Evolutionary conservation across 169 alveolate species (phyloP).

Genomic region (Plasmodium vivax): DNA sequence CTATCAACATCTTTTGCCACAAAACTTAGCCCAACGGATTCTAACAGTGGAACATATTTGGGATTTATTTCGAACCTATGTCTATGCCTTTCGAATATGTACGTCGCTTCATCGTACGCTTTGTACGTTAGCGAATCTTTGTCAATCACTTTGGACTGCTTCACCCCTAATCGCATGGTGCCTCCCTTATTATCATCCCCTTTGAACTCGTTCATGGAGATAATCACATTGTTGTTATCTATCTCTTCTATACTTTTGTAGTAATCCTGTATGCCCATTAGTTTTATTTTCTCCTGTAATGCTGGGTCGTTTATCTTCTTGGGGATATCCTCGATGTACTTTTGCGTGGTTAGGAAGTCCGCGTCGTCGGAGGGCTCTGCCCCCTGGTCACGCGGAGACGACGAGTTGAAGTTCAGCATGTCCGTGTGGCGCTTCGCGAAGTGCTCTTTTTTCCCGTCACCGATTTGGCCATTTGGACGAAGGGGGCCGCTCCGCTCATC

Average conservation of each 20-base stretch:
- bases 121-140: conserved; percentile 90
- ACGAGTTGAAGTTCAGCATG: neutral
- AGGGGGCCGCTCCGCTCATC: neutral
- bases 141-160: conserved; percentile 88
- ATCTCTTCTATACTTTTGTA: conserved; percentile 65
- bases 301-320: conserved; percentile 17
- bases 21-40: conserved; percentile 91
- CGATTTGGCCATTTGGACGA: neutral
- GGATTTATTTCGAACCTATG: conserved; percentile 95
- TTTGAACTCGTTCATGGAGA: conserved; percentile 81
- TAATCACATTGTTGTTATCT: conserved; percentile 74
- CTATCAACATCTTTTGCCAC: conserved; percentile 91
- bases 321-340: conserved; percentile 48
- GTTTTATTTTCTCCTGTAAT: conserved; percentile 53
- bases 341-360: neutral
- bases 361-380: neutral
- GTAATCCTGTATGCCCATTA: conserved; percentile 54
- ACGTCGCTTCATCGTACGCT: conserved; percentile 87
- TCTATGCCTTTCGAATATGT: conserved; percentile 94
- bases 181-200: conserved; percentile 88
- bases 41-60: conserved; percentile 85
- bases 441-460: neutral
- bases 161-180: conserved; percentile 95
- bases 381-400: neutral
- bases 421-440: neutral